Conservation (phyloP, 1,284 basidiomycete genomes). For the Stereum hirsutum region DNA sequence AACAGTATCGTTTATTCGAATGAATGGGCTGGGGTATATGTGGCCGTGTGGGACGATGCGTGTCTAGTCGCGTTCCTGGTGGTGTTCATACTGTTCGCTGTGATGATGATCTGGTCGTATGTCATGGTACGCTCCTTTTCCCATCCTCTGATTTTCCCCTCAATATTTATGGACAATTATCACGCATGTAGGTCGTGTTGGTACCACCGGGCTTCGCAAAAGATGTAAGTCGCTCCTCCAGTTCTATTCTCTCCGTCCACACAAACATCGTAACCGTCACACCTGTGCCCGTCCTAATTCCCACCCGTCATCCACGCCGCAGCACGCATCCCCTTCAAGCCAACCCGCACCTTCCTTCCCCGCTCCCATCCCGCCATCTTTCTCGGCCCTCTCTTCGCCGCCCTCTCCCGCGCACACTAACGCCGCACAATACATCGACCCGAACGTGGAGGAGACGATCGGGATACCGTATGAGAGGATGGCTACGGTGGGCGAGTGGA, state of each 20-base stretch:
- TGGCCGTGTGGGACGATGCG: no score
- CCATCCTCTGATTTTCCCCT: not conserved
- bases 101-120: conserved; percentile 73
- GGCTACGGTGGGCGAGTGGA: no score
- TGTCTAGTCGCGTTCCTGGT: conserved; percentile 46
- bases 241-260: no score
- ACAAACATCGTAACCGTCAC: no score
- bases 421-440: not conserved
- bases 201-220: conserved; percentile 63
- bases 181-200: conserved; percentile 37
- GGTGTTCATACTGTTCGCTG: conserved; percentile 47
- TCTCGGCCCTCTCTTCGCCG: not conserved
- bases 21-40: not conserved
- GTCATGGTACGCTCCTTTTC: conserved; percentile 34
- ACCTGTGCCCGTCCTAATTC: no score
- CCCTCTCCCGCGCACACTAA: not conserved
- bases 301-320: no score
- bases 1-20: not conserved
- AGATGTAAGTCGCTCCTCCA: conserved; percentile 39
- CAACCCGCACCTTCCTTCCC: not conserved
- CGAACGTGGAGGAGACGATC: not conserved
- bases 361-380: not conserved
- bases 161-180: not conserved
- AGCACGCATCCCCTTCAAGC: not conserved
- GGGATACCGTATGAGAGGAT: not conserved